Evolutionary conservation across 208 protist genomes (phyloP), one percentile per base, ranked within the genome.

Genomic region (Leishmania tarentolae): DNA sequence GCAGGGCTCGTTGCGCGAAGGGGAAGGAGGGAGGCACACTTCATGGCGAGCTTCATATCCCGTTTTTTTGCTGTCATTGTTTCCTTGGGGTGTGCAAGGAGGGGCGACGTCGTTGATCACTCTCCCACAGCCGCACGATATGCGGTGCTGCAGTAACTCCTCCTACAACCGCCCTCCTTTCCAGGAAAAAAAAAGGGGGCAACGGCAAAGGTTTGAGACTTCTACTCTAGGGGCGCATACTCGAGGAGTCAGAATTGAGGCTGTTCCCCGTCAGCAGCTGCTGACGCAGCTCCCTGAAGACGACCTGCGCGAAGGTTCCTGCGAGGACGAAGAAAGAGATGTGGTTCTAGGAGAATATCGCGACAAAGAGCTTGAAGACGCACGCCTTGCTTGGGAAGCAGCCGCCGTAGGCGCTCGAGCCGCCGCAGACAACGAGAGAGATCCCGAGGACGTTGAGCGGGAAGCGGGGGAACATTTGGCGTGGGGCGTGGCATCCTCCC

Each of bases 301-400:
- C 28, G 44, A 71, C 1, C 19, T 15, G 28, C 74, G 50, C 42
- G 65, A 75, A n/a, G 52, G 19, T 35, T 53, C 28, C 15, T 35
- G 31, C 13, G 46, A 57, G 35, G 79, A 74, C 17, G 72, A 72
- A 1, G 71, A 37, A 3, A 35, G 52, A 35, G 79, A 74, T 17
- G 47, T n/a, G 19, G 47, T 47, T 28, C 71, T 59, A 3, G 71
- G 11, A 2, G 40, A 35, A 42, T 31, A 56, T 46, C 11, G 3
- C n/a, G 79, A 73, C 24, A 72, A 83, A n/a, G 79, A 71, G 19
- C 47, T 47, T 17, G 35, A 37, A 47, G 82, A 79, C n/a, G 82
- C 59, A 31, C 17, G 53, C 5, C 46, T n/a, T 19, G 78, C 59
- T 24, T 28, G 40, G 42, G 66, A 44, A n/a, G 66, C 31, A 68